phyloP scores from a whole-genome alignment of 1,139 yeast species.

The Pichia sp. region DNA sequence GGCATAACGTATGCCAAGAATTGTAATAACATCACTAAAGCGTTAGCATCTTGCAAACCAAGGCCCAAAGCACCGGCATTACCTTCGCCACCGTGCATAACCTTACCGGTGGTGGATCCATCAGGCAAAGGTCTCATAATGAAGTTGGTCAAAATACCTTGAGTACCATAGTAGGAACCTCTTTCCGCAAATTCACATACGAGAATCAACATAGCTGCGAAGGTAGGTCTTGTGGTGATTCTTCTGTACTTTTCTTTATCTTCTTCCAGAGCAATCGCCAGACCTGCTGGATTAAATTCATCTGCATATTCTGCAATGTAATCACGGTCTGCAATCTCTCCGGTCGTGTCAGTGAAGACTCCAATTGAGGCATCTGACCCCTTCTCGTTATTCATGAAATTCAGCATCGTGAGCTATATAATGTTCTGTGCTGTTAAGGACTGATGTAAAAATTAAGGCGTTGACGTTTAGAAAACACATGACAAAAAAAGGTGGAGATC shows the following conservation, averaged over 20 bases:
- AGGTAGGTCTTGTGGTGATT: slow-evolving; percentile 32
- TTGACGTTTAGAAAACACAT: too few relatives aligned
- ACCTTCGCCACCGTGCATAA: slow-evolving; percentile 16
- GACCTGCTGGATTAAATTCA: slow-evolving; percentile 24
- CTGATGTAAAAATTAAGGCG: too few relatives aligned
- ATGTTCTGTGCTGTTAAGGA: too few relatives aligned
- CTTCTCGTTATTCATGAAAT: too few relatives aligned
- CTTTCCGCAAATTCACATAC: slow-evolving; percentile 40
- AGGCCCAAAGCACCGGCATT: slow-evolving; percentile 33
- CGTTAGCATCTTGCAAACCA: slow-evolving; percentile 35
- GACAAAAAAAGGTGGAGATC: too few relatives aligned
- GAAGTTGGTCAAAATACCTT: slow-evolving; percentile 34
- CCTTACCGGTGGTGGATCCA: slow-evolving; percentile 34
- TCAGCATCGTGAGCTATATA: too few relatives aligned
- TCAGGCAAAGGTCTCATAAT: slow-evolving; percentile 43
- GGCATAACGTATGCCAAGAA: slow-evolving; percentile 40
- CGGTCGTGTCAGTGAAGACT: not conserved
- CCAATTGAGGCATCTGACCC: too few relatives aligned
- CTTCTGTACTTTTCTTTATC: slow-evolving; percentile 41
- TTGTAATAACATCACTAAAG: slow-evolving; percentile 32
- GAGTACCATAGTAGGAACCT: slow-evolving; percentile 38
- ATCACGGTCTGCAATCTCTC: slow-evolving; percentile 12
- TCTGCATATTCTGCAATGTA: slow-evolving; percentile 21
- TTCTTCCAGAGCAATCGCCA: slow-evolving; percentile 30
- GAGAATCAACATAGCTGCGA: slow-evolving; percentile 31